Evolutionary conservation across 2,329 filamentous ascomycete species (phyloP).

Genomic region (Ascochyta rabiei): DNA sequence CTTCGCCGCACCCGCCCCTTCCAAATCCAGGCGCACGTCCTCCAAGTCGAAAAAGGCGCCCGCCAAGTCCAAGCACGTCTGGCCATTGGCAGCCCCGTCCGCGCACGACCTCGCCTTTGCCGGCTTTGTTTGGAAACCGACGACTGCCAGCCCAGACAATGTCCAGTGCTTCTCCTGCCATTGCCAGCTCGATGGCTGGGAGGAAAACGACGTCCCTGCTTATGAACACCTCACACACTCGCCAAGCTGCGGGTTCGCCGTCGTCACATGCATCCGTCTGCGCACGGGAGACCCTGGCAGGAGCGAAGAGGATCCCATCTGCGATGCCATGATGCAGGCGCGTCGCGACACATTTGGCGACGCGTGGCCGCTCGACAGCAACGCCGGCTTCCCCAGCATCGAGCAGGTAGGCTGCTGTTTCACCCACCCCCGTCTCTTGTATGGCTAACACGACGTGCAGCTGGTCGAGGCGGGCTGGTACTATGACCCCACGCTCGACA

Average conservation of each 20-base stretch:
- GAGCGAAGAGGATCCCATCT: constrained; percentile 75
- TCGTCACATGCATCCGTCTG: constrained; percentile 62
- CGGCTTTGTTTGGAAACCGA: constrained; percentile 88
- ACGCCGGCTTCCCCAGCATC: constrained; percentile 33
- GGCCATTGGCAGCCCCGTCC: constrained; percentile 77
- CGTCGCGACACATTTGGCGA: constrained; percentile 82
- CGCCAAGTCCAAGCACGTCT: constrained; percentile 54
- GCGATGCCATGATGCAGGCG: constrained; percentile 73
- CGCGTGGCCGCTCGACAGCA: constrained; percentile 81
- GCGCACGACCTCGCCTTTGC: constrained; percentile 81
- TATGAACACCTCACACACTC: constrained; percentile 86
- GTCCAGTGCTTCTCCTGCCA: constrained; percentile 87
- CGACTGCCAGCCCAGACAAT: constrained; percentile 79
- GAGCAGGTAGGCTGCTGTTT: constrained; percentile 68
- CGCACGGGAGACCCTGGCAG: constrained; percentile 66
- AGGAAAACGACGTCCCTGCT: constrained; percentile 80
- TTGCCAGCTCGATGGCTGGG: constrained; percentile 89
- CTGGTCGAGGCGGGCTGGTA: constrained; percentile 93
- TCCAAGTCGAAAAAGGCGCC: constrained; percentile 62
- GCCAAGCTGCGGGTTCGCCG: constrained; percentile 84
- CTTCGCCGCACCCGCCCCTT: constrained; percentile 70
- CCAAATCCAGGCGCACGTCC: constrained; percentile 73
- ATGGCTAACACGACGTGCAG: constrained; percentile 83
- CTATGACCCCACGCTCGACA: constrained; percentile 83
- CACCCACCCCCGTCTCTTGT: constrained; percentile 61